phyloP scores from a whole-genome alignment of 257 asterid genomes.

The Nemophila menziesii region DNA sequence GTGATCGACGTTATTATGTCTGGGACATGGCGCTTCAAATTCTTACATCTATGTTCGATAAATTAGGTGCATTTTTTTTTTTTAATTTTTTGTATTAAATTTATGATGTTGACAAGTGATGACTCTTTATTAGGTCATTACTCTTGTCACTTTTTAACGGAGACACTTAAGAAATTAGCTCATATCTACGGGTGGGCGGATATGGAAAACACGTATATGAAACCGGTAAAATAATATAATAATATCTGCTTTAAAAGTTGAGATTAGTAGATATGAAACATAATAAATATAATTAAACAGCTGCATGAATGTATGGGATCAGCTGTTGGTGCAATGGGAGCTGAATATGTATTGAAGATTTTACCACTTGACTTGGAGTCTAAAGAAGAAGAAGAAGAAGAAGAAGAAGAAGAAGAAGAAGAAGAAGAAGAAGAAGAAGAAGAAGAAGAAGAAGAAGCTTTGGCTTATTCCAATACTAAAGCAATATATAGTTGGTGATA shows the following conservation, averaged over 20 bases:
- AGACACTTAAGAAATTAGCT: constrained; percentile 50
- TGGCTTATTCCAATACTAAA: constrained; percentile 91
- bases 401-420: constrained; percentile 59
- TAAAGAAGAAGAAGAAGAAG: constrained; percentile 66
- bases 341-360: no score
- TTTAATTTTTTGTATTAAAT: no score
- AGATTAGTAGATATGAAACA: neutral
- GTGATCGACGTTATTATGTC: constrained; percentile 53
- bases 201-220: constrained; percentile 55
- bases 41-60: constrained; percentile 60
- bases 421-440: no score
- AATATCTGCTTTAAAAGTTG: neutral
- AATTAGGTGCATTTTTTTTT: no score
- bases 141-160: no score
- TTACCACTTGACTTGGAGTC: no score
- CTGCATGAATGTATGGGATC: constrained; percentile 85
- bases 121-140: constrained; percentile 51
- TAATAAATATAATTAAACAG: constrained; percentile 40
- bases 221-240: constrained; percentile 42
- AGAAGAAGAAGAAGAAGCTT: no score
- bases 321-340: constrained; percentile 65
- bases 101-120: no score
- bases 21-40: constrained; percentile 81
- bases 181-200: constrained; percentile 70
- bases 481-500: no score